Conservation (phyloP, 345 rosid genomes). For the Boechera stricta region DNA sequence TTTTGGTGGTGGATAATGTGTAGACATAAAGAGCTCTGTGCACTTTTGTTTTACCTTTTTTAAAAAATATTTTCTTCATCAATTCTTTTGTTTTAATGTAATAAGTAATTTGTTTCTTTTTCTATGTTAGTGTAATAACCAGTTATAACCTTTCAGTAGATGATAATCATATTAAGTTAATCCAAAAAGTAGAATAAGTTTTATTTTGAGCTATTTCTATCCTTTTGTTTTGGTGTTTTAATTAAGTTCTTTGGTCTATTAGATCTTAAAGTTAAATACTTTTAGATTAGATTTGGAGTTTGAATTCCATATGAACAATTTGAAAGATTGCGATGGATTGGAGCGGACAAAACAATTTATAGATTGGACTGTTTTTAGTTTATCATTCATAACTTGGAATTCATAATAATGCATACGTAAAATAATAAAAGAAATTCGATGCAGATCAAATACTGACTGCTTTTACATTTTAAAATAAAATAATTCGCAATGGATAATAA, state of each 20-base stretch:
- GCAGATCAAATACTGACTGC: too few relatives aligned
- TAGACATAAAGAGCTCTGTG: constrained; percentile 1
- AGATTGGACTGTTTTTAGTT: too few relatives aligned
- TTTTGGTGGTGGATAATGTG: constrained; percentile 10
- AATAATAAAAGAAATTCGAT: too few relatives aligned
- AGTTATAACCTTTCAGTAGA: background rate
- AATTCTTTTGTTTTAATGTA: background rate
- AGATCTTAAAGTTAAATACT: too few relatives aligned
- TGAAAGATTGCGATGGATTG: too few relatives aligned
- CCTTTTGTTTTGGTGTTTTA: background rate
- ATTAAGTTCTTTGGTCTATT: too few relatives aligned
- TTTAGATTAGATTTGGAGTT: background rate
- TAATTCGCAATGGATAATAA: too few relatives aligned
- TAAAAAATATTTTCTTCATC: background rate
- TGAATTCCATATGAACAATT: background rate
- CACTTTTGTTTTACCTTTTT: background rate
- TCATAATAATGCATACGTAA: too few relatives aligned
- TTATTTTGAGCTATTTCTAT: background rate
- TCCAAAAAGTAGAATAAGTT: background rate
- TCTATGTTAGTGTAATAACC: background rate
- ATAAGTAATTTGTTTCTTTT: background rate
- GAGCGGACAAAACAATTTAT: too few relatives aligned
- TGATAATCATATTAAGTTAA: background rate
- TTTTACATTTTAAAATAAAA: too few relatives aligned
- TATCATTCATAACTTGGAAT: too few relatives aligned